Base-by-base conservation (phyloP, 2,329 filamentous ascomycete genomes). In the Hymenoscyphus fructigenus region DNA sequence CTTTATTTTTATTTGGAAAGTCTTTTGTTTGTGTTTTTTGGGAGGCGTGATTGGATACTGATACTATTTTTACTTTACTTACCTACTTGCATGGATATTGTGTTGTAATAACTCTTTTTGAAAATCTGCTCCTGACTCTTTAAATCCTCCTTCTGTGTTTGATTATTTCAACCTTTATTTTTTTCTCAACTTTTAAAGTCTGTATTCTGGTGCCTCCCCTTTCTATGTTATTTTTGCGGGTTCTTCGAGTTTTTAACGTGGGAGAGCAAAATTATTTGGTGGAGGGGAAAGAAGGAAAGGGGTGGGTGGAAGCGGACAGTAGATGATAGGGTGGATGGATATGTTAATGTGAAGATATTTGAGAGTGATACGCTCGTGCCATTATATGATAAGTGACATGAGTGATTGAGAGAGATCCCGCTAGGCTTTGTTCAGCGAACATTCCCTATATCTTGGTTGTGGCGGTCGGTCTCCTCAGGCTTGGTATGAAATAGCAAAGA, bases 41-140 rank as follows among this genome's bases (percentile, higher is more conserved):
- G 41, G 14, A 38, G 58, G 58, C 58, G 58, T 23, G 2, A 23
- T 60, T 50, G 58, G 58, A 60, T 44, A 20, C 50, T 28, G 23
- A 5, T 47, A 12, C 17, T 47, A 12, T 50, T 12, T 50, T 50
- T 26, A 20, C 14, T 23, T 50, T 26, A 23, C n/a, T 28, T 60
- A 60, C 12, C 38, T 41, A n/a, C 29, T 32, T 60, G 58, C 58
- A 60, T 60, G 58, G n/a, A 60, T 60, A 60, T 63, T 65, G 63
- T 66, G 69, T 71, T 71, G 64, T 71, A 71, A 71, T 71, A 69
- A 50, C 36, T 60, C 34, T 14, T 65, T 62, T 44, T 59, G 34
- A 36, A 36, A 36, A 36, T 64, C 63, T 63, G 50, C 64, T 66
- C 38, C 15, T n/a, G 4, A 2, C 17, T 17, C 17, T 12, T 47